Evolutionary conservation across 2,329 filamentous ascomycete species (phyloP).

Genomic region (Pseudomassariella vexata): DNA sequence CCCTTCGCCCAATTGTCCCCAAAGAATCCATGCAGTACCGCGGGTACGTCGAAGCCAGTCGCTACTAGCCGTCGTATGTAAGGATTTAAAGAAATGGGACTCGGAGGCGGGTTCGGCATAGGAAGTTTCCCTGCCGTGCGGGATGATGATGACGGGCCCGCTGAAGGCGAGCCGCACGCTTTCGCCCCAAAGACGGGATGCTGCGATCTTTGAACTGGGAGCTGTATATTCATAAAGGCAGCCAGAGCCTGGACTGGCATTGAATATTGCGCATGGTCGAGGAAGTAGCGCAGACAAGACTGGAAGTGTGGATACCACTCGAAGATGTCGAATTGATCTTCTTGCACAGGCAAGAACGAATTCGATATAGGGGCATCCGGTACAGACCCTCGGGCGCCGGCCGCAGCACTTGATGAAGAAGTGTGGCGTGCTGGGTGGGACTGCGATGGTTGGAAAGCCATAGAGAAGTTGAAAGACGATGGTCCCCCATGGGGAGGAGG

Average conservation of each 20-base stretch:
- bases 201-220: slow-evolving; percentile 70
- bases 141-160: slow-evolving; percentile 22
- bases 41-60: slow-evolving; percentile 82
- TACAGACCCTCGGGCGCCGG: slow-evolving; percentile 12
- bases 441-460: slow-evolving; percentile 15
- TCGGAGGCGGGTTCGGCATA: slow-evolving; percentile 22
- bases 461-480: slow-evolving; percentile 13
- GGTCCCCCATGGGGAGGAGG: slow-evolving; percentile 14
- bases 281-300: slow-evolving; percentile 83
- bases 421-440: slow-evolving; percentile 18
- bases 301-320: slow-evolving; percentile 91
- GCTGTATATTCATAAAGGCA: slow-evolving; percentile 83
- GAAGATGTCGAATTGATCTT: slow-evolving; percentile 67
- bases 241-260: slow-evolving; percentile 80
- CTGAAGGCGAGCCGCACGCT: slow-evolving; percentile 26
- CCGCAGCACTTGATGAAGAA: slow-evolving; percentile 13
- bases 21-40: slow-evolving; percentile 91
- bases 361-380: slow-evolving; percentile 14
- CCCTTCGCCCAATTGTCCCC: slow-evolving; percentile 86
- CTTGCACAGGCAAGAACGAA: slow-evolving; percentile 19
- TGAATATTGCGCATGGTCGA: slow-evolving; percentile 84
- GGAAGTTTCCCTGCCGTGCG: slow-evolving; percentile 20
- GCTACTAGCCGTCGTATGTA: slow-evolving; percentile 87
- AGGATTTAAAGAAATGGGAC: slow-evolving; percentile 66
- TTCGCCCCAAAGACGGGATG: slow-evolving; percentile 38